Base-by-base conservation (phyloP, 2,329 filamentous ascomycete species). In the Verticillium tricorpus region DNA sequence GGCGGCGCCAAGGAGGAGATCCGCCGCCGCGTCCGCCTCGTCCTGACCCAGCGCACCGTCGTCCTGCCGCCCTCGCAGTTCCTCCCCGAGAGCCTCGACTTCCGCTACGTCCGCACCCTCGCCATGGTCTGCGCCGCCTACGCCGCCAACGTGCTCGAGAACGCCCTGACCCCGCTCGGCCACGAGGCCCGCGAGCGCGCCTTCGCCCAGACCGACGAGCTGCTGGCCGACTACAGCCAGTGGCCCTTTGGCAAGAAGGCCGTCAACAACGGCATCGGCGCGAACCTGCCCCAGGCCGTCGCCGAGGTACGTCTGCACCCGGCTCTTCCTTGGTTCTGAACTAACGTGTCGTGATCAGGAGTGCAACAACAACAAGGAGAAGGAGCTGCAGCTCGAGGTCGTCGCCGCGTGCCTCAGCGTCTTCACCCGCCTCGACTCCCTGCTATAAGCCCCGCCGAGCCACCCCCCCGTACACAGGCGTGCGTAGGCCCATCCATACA, bases 1-100 rank as follows among this genome's bases (percentile, higher is more conserved):
- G 91, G 93, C 67, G 94, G 92, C 71, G 95, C 95, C 71, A 99
- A 99, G 81, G 95, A 98, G 73, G 95, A 99, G 80, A 95, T 99
- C 71, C 87, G 95, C 70, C 88, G 91, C 73, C 90, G 95, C 70
- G 94, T 98, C 67, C 89, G 94, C 73, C 96, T 91, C 74, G 87
- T 98, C 64, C 88, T 97, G 67, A 97, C 92, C 64, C 93, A 93
- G 78, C 89, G 95, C 70, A 99, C 95, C 59, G 91, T 98, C 64
- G 93, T 98, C 56, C 86, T 99, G 45, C 90, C 91, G 56, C 82
- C 85, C 62, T 93, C 89, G 70, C 91, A 93, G 72, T 98, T 96
- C 80, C 85, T 98, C 35, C 95, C 95, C 63, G 94, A 97, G 75
- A 91, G 92, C 69, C 89, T 96, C 77, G 94, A 98, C 72, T 97